phyloP scores from a whole-genome alignment of 2,329 filamentous ascomycete species.

The Colletotrichum abscissum region DNA sequence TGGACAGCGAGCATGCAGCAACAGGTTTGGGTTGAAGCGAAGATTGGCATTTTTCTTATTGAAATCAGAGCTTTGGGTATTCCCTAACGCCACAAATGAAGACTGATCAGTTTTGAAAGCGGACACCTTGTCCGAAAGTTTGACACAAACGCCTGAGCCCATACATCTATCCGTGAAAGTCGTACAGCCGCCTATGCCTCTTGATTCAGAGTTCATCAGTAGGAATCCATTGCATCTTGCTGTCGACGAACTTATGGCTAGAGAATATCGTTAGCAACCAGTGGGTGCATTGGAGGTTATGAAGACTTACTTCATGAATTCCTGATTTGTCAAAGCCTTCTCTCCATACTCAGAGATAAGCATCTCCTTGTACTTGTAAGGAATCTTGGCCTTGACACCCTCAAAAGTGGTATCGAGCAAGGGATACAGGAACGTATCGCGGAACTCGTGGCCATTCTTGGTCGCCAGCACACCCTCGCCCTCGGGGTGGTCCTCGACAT shows the following conservation, averaged over 20 bases:
- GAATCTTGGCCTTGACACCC: conserved; percentile 73
- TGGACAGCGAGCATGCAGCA: background rate
- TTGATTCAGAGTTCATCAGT: conserved; percentile 15
- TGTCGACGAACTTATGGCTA: conserved; percentile 55
- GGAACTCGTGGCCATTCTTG: conserved; percentile 63
- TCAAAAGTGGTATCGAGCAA: conserved; percentile 77
- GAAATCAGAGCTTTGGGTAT: conserved; percentile 24
- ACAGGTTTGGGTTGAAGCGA: background rate
- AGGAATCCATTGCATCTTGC: conserved; percentile 47
- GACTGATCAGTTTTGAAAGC: background rate
- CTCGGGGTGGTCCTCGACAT: conserved; percentile 55
- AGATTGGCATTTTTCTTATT: background rate
- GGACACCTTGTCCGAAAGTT: background rate
- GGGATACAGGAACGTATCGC: conserved; percentile 73
- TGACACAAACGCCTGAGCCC: conserved; percentile 1
- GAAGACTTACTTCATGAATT: conserved; percentile 62
- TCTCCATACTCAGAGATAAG: conserved; percentile 68
- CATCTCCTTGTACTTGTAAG: conserved; percentile 69
- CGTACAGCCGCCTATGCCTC: background rate
- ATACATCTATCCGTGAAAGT: background rate
- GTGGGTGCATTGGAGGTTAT: background rate
- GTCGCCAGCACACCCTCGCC: conserved; percentile 59
- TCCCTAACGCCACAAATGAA: conserved; percentile 24
- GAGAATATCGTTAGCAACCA: conserved; percentile 29
- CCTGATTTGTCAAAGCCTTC: conserved; percentile 60